Evolutionary conservation across 306 rosid species (phyloP).

Genomic region (Clitoria ternatea): DNA sequence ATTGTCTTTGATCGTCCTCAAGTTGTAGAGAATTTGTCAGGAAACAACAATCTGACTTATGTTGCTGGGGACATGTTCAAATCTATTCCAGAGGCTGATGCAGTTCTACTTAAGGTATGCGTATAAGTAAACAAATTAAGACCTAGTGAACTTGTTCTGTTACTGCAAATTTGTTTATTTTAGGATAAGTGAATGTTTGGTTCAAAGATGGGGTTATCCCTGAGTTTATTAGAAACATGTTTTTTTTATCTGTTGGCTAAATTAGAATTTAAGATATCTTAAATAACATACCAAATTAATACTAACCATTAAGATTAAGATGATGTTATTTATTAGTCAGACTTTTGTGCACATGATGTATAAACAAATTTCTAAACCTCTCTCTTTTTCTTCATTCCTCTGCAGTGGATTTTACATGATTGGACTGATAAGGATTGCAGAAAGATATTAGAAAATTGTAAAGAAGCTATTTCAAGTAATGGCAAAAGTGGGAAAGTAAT

Average conservation of each 20-base stretch:
- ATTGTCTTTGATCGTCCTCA: slow-evolving; percentile 18
- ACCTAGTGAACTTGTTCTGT: neutral
- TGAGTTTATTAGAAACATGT: too few relatives aligned
- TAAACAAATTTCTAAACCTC: neutral
- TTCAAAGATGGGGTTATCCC: too few relatives aligned
- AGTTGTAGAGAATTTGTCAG: neutral
- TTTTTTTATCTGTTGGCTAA: too few relatives aligned
- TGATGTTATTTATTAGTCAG: too few relatives aligned
- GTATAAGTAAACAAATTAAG: neutral
- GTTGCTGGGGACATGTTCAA: slow-evolving; percentile 30
- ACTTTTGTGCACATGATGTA: too few relatives aligned
- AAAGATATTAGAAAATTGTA: slow-evolving; percentile 36
- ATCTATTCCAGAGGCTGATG: slow-evolving; percentile 15
- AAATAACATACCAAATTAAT: too few relatives aligned
- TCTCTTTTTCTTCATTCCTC: neutral
- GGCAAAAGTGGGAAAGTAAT: slow-evolving; percentile 36
- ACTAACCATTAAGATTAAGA: too few relatives aligned
- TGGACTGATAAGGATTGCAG: slow-evolving; percentile 35
- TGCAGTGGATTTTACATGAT: slow-evolving; percentile 24
- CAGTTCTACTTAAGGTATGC: neutral
- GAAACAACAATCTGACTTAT: neutral
- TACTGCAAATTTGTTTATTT: neutral
- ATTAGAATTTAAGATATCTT: too few relatives aligned
- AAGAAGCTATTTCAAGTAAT: slow-evolving; percentile 30
- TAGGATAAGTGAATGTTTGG: neutral